phyloP scores from a whole-genome alignment of 805 yeast species.

The Suhomyces kilbournensis region DNA sequence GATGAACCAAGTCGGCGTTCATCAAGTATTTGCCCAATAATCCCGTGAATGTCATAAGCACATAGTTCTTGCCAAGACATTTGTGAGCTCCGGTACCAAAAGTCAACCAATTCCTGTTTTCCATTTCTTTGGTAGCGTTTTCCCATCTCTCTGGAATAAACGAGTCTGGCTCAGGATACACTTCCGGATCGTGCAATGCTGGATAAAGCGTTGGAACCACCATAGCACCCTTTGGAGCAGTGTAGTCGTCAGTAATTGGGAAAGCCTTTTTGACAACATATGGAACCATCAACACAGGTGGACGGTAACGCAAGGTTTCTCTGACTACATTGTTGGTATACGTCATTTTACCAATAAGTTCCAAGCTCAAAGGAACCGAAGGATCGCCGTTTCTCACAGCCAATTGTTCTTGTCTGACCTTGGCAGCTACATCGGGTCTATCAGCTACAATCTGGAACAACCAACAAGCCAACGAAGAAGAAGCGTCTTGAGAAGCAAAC shows the following conservation, averaged over 20 bases:
- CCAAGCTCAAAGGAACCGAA: conserved; percentile 55
- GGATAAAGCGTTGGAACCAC: conserved; percentile 94
- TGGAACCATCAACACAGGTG: conserved; percentile 98
- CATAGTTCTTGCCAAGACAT: conserved; percentile 93
- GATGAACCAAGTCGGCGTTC: conserved; percentile 77
- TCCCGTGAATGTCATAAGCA: conserved; percentile 82
- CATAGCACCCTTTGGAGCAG: conserved; percentile 97
- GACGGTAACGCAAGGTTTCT: conserved; percentile 91
- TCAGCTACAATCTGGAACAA: conserved; percentile 94
- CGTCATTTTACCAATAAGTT: conserved; percentile 78
- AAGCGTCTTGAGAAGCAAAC: conserved; percentile 97
- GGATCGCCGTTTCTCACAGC: conserved; percentile 78
- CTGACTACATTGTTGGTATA: conserved; percentile 89
- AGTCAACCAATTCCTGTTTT: conserved; percentile 90
- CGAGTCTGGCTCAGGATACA: conserved; percentile 89
- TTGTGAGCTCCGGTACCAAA: conserved; percentile 97
- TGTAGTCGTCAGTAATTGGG: conserved; percentile 78
- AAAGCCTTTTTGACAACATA: conserved; percentile 85
- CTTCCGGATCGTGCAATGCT: conserved; percentile 95
- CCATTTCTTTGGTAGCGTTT: conserved; percentile 71
- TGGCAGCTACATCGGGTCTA: conserved; percentile 83
- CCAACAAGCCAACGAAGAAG: conserved; percentile 97
- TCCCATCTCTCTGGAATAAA: conserved; percentile 97
- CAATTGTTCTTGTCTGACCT: conserved; percentile 90
- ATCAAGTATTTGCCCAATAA: conserved; percentile 88